These are phyloP conservation scores for Metschnikowia cerradonensis DNA, from an alignment of 805 yeast genomes.

Conservation along the genomic window DNA sequence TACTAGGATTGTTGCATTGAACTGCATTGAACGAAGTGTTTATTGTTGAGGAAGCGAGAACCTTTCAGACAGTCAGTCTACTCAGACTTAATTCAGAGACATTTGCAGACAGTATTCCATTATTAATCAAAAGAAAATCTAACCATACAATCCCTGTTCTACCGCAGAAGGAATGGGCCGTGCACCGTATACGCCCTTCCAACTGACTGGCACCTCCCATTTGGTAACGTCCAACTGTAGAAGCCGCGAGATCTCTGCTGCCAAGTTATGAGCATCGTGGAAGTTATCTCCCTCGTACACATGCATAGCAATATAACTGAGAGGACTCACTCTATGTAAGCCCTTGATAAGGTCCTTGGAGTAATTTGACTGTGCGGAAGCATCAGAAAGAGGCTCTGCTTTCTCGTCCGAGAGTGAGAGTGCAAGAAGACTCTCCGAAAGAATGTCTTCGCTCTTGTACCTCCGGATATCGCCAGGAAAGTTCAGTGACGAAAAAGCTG, in stretches of 20 bases:
- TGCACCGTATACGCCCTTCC: slow-evolving; percentile 84
- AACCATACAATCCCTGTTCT: slow-evolving; percentile 75
- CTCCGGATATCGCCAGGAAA: slow-evolving; percentile 23
- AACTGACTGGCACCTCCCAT: slow-evolving; percentile 65
- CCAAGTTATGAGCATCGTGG: slow-evolving; percentile 57
- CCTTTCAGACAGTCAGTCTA: not conserved
- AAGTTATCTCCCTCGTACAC: slow-evolving; percentile 92
- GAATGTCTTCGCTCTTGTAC: slow-evolving; percentile 24
- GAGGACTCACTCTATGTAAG: slow-evolving; percentile 14
- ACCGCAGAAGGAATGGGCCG: slow-evolving; percentile 61
- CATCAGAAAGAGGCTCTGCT: slow-evolving; percentile 2
- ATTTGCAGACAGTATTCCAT: not conserved
- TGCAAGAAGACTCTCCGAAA: slow-evolving; percentile 28
- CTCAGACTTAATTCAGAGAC: not conserved
- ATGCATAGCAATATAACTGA: slow-evolving; percentile 48
- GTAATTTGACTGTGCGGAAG: slow-evolving; percentile 14
- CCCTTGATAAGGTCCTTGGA: slow-evolving; percentile 12
- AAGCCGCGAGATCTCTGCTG: slow-evolving; percentile 31
- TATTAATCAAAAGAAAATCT: not conserved
- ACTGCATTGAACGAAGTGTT: no score
- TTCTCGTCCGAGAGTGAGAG: slow-evolving; percentile 20
- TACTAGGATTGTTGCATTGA: slow-evolving; percentile 17
- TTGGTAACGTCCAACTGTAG: slow-evolving; percentile 18
- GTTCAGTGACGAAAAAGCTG: slow-evolving; percentile 41
- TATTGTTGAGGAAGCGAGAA: not conserved